Evolutionary conservation across 768 basidiomycete species (phyloP).

Genomic region (Imleria badia): DNA sequence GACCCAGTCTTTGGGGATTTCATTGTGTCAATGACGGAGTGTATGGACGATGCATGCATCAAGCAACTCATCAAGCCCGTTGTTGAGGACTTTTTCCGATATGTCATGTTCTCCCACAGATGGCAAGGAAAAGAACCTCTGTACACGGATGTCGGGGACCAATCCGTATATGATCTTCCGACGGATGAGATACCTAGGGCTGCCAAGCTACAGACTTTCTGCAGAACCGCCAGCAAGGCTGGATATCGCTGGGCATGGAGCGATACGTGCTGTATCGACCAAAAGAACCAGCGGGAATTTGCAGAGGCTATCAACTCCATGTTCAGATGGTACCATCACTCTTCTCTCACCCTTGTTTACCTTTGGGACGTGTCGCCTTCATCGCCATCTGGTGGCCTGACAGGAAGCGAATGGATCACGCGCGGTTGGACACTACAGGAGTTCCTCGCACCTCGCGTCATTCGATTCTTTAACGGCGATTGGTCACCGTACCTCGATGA

Average conservation of each 20-base stretch:
- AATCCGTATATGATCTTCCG: constrained; percentile 3
- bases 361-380: constrained; percentile 6
- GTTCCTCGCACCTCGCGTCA: constrained; percentile 2
- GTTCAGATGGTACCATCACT: constrained; percentile 11
- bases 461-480: constrained; percentile 2
- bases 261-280: constrained; percentile 12
- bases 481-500: constrained; percentile 7
- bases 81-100: constrained; percentile 6
- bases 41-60: neutral
- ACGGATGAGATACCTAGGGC: neutral
- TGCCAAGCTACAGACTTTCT: constrained; percentile 4
- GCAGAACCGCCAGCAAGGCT: neutral
- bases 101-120: constrained; percentile 16
- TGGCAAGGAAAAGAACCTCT: constrained; percentile 12
- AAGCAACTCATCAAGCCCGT: too few species aligned
- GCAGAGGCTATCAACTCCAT: constrained; percentile 7
- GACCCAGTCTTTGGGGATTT: constrained; percentile 1
- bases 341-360: constrained; percentile 7
- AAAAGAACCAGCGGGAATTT: constrained; percentile 5
- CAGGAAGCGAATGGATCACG: neutral
- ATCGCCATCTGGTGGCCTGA: neutral
- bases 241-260: constrained; percentile 11
- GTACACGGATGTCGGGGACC: neutral
- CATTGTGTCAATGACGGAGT: neutral
- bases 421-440: constrained; percentile 16